A percentile compares a stretch with the other conserved stretches of the same genome.
These are phyloP conservation scores for Podaxis rugospora DNA, from an alignment of 768 basidiomycete species.

Conservation along the genomic window DNA sequence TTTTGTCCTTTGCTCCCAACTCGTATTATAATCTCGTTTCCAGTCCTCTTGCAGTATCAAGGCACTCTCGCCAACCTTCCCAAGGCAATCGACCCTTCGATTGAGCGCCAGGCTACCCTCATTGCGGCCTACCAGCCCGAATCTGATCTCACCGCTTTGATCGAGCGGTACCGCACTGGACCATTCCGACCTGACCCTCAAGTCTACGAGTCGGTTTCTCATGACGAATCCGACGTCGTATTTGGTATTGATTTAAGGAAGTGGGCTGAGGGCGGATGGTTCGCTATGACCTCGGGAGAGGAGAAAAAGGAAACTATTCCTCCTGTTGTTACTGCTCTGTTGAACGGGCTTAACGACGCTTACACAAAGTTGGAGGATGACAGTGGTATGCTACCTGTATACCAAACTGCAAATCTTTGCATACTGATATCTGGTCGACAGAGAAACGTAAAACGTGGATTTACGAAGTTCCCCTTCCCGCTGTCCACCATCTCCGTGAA, in stretches of 20 bases:
- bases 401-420: not conserved
- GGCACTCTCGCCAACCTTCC: slow-evolving; percentile 73
- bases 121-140: slow-evolving; percentile 87
- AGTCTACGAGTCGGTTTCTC: slow-evolving; percentile 80
- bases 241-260: slow-evolving; percentile 90
- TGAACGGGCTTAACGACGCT: slow-evolving; percentile 57
- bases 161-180: slow-evolving; percentile 91
- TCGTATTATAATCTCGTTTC: not conserved
- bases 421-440: not conserved
- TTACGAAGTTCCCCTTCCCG: slow-evolving; percentile 85
- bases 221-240: slow-evolving; percentile 79
- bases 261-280: slow-evolving; percentile 87
- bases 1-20: not conserved
- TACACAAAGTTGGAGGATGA: slow-evolving; percentile 62
- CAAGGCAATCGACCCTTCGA: slow-evolving; percentile 55
- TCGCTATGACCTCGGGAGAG: slow-evolving; percentile 46
- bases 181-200: slow-evolving; percentile 87
- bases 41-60: slow-evolving; percentile 85
- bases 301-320: slow-evolving; percentile 65
- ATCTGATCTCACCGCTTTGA: slow-evolving; percentile 78
- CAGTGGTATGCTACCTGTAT: slow-evolving; percentile 19
- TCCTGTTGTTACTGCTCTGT: slow-evolving; percentile 64
- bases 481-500: slow-evolving; percentile 83
- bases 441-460: slow-evolving; percentile 93
- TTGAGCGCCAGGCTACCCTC: slow-evolving; percentile 69